Evolutionary conservation across 1,284 basidiomycete species (phyloP).

Genomic region (Ceratobasidium sp.): DNA sequence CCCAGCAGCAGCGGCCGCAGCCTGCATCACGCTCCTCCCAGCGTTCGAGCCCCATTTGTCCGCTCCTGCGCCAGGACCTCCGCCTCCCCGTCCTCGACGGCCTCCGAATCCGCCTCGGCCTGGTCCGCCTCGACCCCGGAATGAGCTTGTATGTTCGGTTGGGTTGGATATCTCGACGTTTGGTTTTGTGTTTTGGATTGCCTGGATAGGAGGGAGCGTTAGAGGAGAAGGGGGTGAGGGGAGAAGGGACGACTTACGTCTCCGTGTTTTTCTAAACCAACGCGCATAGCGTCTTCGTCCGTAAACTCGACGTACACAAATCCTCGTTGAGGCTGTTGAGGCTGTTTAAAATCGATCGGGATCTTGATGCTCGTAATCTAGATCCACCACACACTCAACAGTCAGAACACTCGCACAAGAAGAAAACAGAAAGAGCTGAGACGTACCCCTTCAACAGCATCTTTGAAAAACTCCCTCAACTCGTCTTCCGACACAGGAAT

Average conservation of each 20-base stretch:
- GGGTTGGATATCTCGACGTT: slow-evolving; percentile 54
- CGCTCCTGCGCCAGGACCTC: slow-evolving; percentile 64
- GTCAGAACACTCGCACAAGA: slow-evolving; percentile 6
- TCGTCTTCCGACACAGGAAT: slow-evolving; percentile 71
- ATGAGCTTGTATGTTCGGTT: slow-evolving; percentile 46
- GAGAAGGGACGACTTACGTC: slow-evolving; percentile 59
- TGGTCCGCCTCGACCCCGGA: slow-evolving; percentile 44
- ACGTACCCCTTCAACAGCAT: slow-evolving; percentile 70
- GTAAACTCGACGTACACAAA: slow-evolving; percentile 86
- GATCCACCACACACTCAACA: slow-evolving; percentile 20
- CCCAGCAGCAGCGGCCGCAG: slow-evolving; percentile 34
- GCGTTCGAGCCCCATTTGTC: slow-evolving; percentile 59
- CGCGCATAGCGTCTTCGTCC: slow-evolving; percentile 83
- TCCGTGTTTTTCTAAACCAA: slow-evolving; percentile 73
- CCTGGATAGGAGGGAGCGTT: slow-evolving; percentile 45
- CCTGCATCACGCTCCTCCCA: slow-evolving; percentile 24
- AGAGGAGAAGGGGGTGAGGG: background rate
- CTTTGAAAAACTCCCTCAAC: slow-evolving; percentile 78
- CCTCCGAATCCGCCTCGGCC: slow-evolving; percentile 49
- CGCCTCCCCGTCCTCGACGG: slow-evolving; percentile 58
- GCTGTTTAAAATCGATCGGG: slow-evolving; percentile 54
- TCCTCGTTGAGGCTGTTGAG: slow-evolving; percentile 47
- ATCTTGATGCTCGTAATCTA: slow-evolving; percentile 80
- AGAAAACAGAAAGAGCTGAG: slow-evolving; percentile 29
- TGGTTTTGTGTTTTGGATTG: slow-evolving; percentile 51